Evolutionary conservation across 352 stramenopile genomes (phyloP).

Genomic region (Globisporangium recalcitrans): DNA sequence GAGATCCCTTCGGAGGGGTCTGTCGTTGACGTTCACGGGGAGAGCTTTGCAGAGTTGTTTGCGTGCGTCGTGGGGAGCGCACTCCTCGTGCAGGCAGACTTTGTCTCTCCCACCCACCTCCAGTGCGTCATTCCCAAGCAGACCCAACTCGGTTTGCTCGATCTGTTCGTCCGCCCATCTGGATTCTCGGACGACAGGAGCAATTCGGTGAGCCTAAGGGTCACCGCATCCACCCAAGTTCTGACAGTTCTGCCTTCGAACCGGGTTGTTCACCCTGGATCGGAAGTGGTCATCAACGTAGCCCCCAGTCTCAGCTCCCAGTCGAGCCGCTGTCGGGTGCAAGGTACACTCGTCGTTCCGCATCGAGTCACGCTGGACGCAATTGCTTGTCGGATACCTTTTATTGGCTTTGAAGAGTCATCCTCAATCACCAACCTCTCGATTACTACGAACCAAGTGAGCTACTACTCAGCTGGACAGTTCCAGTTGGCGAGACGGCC

Average conservation of each 20-base stretch:
- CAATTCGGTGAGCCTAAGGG: constrained; percentile 8
- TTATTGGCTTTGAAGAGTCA: not conserved
- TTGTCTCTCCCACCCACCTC: constrained; percentile 8
- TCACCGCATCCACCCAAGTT: not conserved
- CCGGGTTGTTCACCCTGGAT: not conserved
- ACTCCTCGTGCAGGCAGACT: constrained; percentile 1
- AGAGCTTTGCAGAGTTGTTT: constrained; percentile 15
- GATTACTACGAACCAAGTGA: constrained; percentile 2
- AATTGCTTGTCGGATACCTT: constrained; percentile 4
- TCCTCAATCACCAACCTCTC: not conserved
- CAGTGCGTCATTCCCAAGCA: constrained; percentile 13
- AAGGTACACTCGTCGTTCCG: not conserved
- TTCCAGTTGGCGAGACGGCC: constrained; percentile 8
- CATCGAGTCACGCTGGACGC: constrained; percentile 1
- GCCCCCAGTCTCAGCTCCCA: not conserved
- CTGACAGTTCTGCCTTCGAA: not conserved
- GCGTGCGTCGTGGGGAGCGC: constrained; percentile 12
- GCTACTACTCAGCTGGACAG: not conserved
- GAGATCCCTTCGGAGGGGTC: constrained; percentile 18
- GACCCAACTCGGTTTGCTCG: constrained; percentile 8
- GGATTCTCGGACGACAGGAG: constrained; percentile 1
- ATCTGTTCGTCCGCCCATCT: constrained; percentile 16
- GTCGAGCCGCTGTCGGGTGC: not conserved
- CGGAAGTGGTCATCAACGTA: constrained; percentile 6
- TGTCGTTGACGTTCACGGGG: constrained; percentile 11